Percentiles rank a stretch among this genome's conserved stretches.
phyloP scores from a whole-genome alignment of 2,329 filamentous ascomycete genomes.

The Dendrostoma leiphaemia region DNA sequence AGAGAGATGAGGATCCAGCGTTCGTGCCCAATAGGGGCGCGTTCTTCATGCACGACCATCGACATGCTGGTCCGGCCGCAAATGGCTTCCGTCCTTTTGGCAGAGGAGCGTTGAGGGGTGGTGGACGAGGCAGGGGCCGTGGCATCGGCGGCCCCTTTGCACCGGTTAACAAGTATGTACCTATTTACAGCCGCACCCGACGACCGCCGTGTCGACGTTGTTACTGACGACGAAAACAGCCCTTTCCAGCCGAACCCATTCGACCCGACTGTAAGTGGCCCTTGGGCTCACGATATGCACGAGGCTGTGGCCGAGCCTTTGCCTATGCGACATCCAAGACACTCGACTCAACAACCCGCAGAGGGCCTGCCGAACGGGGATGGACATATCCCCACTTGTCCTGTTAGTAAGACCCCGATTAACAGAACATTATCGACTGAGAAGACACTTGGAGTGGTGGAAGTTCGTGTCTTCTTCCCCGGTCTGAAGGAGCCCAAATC shows the following conservation, averaged over 20 bases:
- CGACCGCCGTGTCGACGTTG: background rate
- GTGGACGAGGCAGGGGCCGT: conserved; percentile 58
- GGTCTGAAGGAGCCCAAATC: conserved; percentile 69
- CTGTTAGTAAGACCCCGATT: conserved; percentile 62
- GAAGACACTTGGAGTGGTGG: conserved; percentile 78
- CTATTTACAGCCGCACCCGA: no score
- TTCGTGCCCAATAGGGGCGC: conserved; percentile 92
- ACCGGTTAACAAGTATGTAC: conserved; percentile 64
- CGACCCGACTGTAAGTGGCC: conserved; percentile 67
- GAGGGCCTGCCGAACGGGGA: conserved; percentile 55
- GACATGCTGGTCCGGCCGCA: conserved; percentile 71
- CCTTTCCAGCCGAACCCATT: conserved; percentile 43
- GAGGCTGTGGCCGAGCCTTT: conserved; percentile 58
- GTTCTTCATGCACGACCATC: conserved; percentile 97
- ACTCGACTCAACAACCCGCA: conserved; percentile 36
- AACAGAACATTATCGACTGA: conserved; percentile 81
- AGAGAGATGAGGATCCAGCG: conserved; percentile 82
- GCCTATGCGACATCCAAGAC: conserved; percentile 39
- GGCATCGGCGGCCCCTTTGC: conserved; percentile 56
- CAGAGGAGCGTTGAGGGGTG: conserved; percentile 49
- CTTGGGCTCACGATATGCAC: conserved; percentile 95
- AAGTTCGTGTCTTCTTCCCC: conserved; percentile 78
- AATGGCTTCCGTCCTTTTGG: conserved; percentile 76
- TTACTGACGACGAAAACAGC: conserved; percentile 25
- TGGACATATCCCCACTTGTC: conserved; percentile 53